Evolutionary conservation across 2,329 filamentous ascomycete species (phyloP), one percentile per base, ranked within the genome.

Genomic region (Penicillium sp.): DNA sequence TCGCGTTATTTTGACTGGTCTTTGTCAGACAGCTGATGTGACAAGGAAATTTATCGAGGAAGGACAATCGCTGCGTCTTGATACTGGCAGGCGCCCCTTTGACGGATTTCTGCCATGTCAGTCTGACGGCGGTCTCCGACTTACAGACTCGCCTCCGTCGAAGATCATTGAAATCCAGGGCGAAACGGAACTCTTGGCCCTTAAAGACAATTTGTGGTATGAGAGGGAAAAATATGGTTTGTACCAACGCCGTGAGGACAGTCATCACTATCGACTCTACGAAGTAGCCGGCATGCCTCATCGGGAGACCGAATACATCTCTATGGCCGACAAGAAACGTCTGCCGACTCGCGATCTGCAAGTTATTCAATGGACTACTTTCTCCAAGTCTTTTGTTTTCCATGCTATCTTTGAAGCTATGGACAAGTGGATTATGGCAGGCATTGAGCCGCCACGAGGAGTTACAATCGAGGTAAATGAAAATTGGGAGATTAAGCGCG

Each of bases 51-150:
- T 42, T n/a, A 42, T 42, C n/a, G 10, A 42, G 2, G 38, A 48
- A 12, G 33, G 18, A 29, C 18, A n/a, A 11, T 38, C 29, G 22
- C 10, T 48, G 9, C 45, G 30, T 14, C 30, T 42, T 3, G 31
- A 31, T 30, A 27, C 35, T 25, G 45, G 45, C 29, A 22, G 5
- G 3, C 7, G 30, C 18, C 38, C 45, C 6, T 48, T 48, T 18
- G 38, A 48, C 13, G 45, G 45, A 16, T 48, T 28, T 18, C 14
- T 48, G n/a, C 45, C 45, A 11, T 48, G 38, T 25, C 45, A 48
- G 28, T 36, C 14, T 4, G 45, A 48, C 11, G 38, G n/a, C 5
- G 45, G 38, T 4, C 6, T 33, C n/a, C 22, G 38, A 16, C 45
- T 48, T 27, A 29, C 30, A 14, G 45, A 48, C 31, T 8, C 35